Conservation (phyloP, 192 early-diverging fungal species). For the Lunasporangiospora selenospora region DNA sequence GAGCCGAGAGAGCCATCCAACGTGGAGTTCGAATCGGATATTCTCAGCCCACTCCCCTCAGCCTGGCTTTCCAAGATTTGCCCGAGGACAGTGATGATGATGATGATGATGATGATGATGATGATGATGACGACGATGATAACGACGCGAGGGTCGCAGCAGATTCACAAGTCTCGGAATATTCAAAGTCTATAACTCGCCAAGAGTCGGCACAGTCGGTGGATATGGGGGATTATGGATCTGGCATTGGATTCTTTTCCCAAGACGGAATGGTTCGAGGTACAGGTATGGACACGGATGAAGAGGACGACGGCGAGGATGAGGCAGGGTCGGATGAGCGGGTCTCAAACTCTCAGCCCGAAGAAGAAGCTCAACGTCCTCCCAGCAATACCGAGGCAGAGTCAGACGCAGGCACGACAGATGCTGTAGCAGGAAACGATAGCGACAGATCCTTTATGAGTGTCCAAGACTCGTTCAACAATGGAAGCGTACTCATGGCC, state of each 20-base stretch:
- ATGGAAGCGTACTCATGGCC: too few relatives aligned
- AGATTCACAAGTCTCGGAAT: slow-evolving; percentile 7
- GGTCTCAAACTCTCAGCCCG: neutral
- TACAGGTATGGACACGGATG: slow-evolving; percentile 38
- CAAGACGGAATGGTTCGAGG: slow-evolving; percentile 46
- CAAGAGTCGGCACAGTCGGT: slow-evolving; percentile 1
- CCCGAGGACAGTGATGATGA: slow-evolving; percentile 21
- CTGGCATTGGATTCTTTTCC: slow-evolving; percentile 46
- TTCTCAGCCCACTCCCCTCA: slow-evolving; percentile 27
- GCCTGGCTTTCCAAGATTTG: slow-evolving; percentile 29
- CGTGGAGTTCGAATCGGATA: slow-evolving; percentile 37
- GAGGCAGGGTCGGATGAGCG: neutral
- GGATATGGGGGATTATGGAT: slow-evolving; percentile 8
- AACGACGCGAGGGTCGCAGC: slow-evolving; percentile 3
- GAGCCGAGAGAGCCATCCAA: slow-evolving; percentile 30
- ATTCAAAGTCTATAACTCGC: neutral
- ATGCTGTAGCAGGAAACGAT: slow-evolving; percentile 19
- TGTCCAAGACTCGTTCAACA: slow-evolving; percentile 27
- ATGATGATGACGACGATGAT: neutral
- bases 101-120: neutral
- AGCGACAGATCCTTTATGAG: slow-evolving; percentile 43
- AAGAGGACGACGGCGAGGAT: slow-evolving; percentile 5
- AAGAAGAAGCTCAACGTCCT: too few relatives aligned
- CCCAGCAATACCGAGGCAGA: too few relatives aligned
- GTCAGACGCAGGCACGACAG: slow-evolving; percentile 3